Conservation (phyloP, 164 flowering plant species). For the Pachysandra terminalis region DNA sequence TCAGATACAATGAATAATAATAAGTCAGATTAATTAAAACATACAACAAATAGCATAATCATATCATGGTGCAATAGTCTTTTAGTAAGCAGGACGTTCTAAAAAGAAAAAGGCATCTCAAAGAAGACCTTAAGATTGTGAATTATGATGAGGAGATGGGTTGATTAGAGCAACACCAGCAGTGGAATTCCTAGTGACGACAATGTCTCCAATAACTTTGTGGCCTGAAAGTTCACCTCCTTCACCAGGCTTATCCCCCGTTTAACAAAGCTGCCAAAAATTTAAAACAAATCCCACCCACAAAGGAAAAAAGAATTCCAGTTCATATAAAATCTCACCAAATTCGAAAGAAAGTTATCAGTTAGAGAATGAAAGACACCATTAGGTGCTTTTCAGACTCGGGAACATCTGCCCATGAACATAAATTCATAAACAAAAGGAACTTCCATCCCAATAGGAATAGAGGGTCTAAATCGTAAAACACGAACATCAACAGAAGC, state of each 20-base stretch:
- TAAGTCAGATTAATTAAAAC: neutral
- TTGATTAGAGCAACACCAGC: slow-evolving; percentile 99
- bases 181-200: slow-evolving; percentile 91
- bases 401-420: slow-evolving; percentile 69
- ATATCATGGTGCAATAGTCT: too few relatives aligned
- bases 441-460: slow-evolving; percentile 36
- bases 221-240: slow-evolving; percentile 99
- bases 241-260: slow-evolving; percentile 99
- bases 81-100: too few relatives aligned
- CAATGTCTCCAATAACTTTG: slow-evolving; percentile 97
- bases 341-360: slow-evolving; percentile 47
- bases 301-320: slow-evolving; percentile 13
- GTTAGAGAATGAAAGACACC: slow-evolving; percentile 65
- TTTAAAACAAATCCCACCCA: slow-evolving; percentile 11
- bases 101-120: neutral
- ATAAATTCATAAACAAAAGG: slow-evolving; percentile 55
- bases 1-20: too few relatives aligned
- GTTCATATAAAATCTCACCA: slow-evolving; percentile 52
- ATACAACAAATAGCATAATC: neutral
- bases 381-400: slow-evolving; percentile 63
- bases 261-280: slow-evolving; percentile 9
- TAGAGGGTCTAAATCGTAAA: slow-evolving; percentile 21
- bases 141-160: slow-evolving; percentile 98
- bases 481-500: neutral
- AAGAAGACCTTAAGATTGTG: slow-evolving; percentile 98